Evolutionary conservation across 495 filamentous ascomycete species (phyloP), one percentile per base, ranked within the genome.

Genomic region (Cairneyella variabilis): DNA sequence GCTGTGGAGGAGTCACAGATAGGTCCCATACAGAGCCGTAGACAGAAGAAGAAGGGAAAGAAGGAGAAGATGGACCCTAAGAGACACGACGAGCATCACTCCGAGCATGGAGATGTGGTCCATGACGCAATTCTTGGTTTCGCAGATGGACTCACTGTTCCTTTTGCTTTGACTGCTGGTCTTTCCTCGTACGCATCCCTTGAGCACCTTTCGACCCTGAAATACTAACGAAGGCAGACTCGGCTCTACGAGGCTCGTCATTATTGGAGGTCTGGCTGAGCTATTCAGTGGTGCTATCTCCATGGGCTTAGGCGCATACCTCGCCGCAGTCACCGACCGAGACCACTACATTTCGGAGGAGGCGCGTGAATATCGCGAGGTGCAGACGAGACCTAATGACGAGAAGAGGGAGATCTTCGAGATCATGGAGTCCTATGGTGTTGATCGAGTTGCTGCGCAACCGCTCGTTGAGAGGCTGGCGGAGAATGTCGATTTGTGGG

Each of bases 261-360:
- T 88, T 51, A 75, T 80, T 47, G 83, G 79, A 23, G 83, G 84
- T 6, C 69, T 85, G 27, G 84, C 84, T 2, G 84, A 88, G 66
- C 75, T 86, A 17, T 78, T 83, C 54, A 75, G 73, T 10, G 83
- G 84, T 16, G 74, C 79, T 21, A 84, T 88, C 54, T 83, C 79
- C 16, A 86, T 86, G 84, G 84, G 84, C 11, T 74, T 88, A 9
- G 77, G 84, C 10, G 84, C 80, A n/a, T 88, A 78, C 49, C 60
- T 82, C 5, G 74, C 72, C 8, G 70, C 78, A 11, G 64, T 68
- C 10, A 80, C 71, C 3, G 77, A 81, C 21, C 45, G 63, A 28
- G 65, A 74, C 27, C 71, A 72, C 57, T 79, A 76, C 60, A 60
- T 67, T 26, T 60, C 66, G 20, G 78, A 79, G 56, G 62, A 74